Evolutionary conservation across 2,329 filamentous ascomycete species (phyloP), one percentile per base, ranked within the genome.

Genomic region (Colletotrichum sp.): DNA sequence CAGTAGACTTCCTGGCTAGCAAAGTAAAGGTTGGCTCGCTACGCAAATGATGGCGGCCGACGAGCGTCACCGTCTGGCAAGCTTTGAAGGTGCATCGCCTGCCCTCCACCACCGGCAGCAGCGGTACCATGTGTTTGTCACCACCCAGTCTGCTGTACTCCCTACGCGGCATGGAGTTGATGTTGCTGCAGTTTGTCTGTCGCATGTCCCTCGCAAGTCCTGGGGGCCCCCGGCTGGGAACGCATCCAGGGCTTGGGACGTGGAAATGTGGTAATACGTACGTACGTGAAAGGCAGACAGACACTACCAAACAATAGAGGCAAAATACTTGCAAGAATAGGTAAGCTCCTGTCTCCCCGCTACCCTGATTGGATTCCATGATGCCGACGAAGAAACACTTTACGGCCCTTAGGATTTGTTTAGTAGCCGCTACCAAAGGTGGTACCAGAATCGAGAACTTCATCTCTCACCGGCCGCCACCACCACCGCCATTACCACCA

Each of bases 101-200:
- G n/a, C 10, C 26, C 10, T 68, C 34, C 28, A 39, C 21, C 63
- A 49, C 15, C 34, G n/a, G 28, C 55, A 60, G 24, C 32, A 44
- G 39, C 32, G 7, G 21, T 21, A 55, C 49, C 32, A 18, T 69
- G 21, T 55, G 65, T 62, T 73, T 63, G 65, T 32, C 71, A 57
- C 64, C 66, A 26, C 18, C 24, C 44, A 12, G 44, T 30, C 21
- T 52, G 44, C 4, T 52, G 44, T 52, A 21, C 44, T 52, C 44
- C n/a, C 3, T 52, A 21, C n/a, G 44, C 44, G n/a, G 12, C n/a
- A 52, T 30, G 30, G 66, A 34, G 30, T 62, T 52, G 12, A 18
- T 21, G 44, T 64, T 55, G 72, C 68, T 75, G 72, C 69, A 72
- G 57, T 49, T 72, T 76, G 69, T 66, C 60, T 34, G 30, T 34